A percentile compares a stretch with the other conserved stretches of the same genome.
Conservation (phyloP, 192 early-diverging fungal species). For the Backusella tuberculispora region DNA sequence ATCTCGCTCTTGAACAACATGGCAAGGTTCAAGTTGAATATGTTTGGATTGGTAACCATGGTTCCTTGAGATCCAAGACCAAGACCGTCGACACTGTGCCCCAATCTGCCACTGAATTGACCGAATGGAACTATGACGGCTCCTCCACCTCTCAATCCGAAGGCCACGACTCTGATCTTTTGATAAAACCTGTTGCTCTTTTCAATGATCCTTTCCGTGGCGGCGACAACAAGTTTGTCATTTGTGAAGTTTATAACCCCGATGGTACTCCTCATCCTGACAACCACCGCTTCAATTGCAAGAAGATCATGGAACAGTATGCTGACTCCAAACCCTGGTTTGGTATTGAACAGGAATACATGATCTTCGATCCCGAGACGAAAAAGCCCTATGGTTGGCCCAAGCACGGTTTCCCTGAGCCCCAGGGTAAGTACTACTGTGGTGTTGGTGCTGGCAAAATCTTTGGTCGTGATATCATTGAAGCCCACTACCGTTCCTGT, state of each 20-base stretch:
- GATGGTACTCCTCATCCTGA: conserved; percentile 56
- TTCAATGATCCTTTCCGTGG: conserved; percentile 56
- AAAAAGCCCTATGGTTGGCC: conserved; percentile 54
- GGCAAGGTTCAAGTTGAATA: conserved; percentile 55
- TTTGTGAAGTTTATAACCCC: conserved; percentile 53
- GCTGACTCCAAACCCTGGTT: conserved; percentile 51
- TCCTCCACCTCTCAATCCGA: conserved; percentile 55
- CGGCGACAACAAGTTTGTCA: conserved; percentile 56
- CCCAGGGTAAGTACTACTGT: conserved; percentile 59
- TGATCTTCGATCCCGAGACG: conserved; percentile 50
- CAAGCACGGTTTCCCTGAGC: conserved; percentile 54
- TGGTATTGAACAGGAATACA: conserved; percentile 61
- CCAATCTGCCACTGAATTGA: conserved; percentile 34
- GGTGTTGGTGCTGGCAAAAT: no score
- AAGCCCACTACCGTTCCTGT: conserved; percentile 59
- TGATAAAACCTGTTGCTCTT: conserved; percentile 49
- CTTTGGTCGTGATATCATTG: conserved; percentile 60
- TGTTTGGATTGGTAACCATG: conserved; percentile 54
- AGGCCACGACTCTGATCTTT: conserved; percentile 57
- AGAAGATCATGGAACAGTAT: conserved; percentile 44
- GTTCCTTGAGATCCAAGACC: conserved; percentile 50
- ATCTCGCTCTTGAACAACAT: conserved; percentile 52
- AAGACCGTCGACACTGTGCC: conserved; percentile 43
- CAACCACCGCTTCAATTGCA: conserved; percentile 46
- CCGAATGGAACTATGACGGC: conserved; percentile 61